Conservation (phyloP, 257 asterid genomes). For the Leonotis leonurus region DNA sequence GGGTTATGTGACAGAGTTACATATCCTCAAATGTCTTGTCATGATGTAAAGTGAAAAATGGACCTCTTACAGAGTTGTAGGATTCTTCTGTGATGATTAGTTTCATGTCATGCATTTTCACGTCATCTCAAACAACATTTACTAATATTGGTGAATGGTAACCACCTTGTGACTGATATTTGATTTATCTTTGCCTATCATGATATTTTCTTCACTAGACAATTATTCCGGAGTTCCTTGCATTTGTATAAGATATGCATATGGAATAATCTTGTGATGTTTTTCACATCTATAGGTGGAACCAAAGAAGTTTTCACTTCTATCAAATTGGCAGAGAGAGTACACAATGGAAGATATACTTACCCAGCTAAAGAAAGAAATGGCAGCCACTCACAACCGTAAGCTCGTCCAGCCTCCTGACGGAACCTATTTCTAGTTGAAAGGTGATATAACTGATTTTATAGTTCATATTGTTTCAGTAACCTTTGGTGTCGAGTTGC, state of each 20-base stretch:
- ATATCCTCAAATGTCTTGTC: neutral
- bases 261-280: too few species aligned
- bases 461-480: conserved; percentile 17
- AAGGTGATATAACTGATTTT: conserved; percentile 11
- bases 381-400: conserved; percentile 31
- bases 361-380: conserved; percentile 32
- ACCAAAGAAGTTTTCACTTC: too few species aligned
- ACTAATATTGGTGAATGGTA: neutral
- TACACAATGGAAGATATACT: conserved; percentile 42
- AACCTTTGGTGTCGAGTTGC: neutral
- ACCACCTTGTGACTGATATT: too few species aligned
- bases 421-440: conserved; percentile 67
- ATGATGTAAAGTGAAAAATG: neutral
- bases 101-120: neutral
- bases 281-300: too few species aligned
- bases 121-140: neutral
- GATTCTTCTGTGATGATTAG: neutral
- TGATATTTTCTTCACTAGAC: too few species aligned
- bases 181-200: too few species aligned
- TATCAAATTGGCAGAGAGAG: conserved; percentile 74
- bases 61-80: neutral
- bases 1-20: too few species aligned
- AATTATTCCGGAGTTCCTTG: too few species aligned
- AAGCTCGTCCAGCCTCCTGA: too few species aligned
- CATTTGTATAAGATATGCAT: too few species aligned